A percentile compares a stretch with the other conserved stretches of the same genome.
phyloP scores from a whole-genome alignment of 345 rosid species.

The Jatropha curcas region DNA sequence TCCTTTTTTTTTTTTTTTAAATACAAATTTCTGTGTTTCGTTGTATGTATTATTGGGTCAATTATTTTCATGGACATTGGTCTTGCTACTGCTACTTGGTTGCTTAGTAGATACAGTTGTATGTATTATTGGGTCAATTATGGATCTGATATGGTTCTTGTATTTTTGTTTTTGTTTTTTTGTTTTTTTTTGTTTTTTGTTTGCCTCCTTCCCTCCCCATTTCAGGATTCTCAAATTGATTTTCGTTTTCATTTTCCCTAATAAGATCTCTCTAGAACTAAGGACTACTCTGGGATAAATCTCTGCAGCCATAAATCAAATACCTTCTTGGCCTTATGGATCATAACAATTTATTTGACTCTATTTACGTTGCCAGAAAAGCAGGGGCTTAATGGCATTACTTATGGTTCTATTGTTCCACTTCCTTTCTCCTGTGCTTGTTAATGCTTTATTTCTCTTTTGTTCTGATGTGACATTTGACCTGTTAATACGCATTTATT shows the following conservation, averaged over 20 bases:
- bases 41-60: constrained; percentile 10
- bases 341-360: neutral
- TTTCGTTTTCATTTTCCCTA: neutral
- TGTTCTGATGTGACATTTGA: constrained; percentile 24
- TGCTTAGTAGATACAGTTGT: constrained; percentile 13
- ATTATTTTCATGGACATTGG: constrained; percentile 12
- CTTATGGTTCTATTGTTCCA: constrained; percentile 13
- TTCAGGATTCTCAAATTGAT: neutral
- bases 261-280: neutral
- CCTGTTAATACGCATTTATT: constrained; percentile 28
- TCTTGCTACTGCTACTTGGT: constrained; percentile 5
- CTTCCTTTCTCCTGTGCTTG: constrained; percentile 8
- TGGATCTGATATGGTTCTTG: neutral
- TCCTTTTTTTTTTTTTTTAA: neutral
- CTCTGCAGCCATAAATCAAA: neutral
- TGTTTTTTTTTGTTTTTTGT: no score
- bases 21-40: constrained; percentile 2
- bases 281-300: neutral
- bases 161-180: neutral
- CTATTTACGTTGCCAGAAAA: neutral
- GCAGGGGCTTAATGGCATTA: constrained; percentile 13
- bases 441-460: neutral
- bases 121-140: constrained; percentile 6
- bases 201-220: neutral
- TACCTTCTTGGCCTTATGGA: neutral